These are phyloP conservation scores for Chiua virens DNA, from an alignment of 768 basidiomycete genomes.

Conservation along the genomic window DNA sequence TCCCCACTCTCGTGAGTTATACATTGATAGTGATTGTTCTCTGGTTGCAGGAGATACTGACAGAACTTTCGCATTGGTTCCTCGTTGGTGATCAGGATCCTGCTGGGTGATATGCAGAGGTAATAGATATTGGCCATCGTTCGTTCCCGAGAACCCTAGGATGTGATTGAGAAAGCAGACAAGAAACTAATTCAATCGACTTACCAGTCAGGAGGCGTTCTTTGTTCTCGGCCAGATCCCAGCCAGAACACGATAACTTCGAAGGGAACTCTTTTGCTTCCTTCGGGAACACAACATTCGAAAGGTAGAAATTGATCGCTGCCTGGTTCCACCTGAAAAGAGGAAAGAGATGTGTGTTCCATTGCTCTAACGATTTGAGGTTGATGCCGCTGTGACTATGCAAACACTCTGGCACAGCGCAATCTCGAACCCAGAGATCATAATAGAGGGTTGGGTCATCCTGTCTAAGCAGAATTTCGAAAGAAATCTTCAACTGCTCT, in stretches of 20 bases:
- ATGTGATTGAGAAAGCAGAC: background rate
- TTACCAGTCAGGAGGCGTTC: conserved; percentile 13
- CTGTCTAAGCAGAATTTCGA: conserved; percentile 26
- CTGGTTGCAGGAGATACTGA: conserved; percentile 29
- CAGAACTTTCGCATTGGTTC: conserved; percentile 47
- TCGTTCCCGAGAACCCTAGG: conserved; percentile 41
- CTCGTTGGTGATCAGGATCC: conserved; percentile 28
- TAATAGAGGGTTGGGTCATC: conserved; percentile 36
- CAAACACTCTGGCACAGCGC: conserved; percentile 21
- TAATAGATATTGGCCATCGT: conserved; percentile 39
- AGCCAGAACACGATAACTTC: conserved; percentile 35
- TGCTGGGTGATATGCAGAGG: conserved; percentile 34
- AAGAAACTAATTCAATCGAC: background rate
- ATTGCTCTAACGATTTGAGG: conserved; percentile 28
- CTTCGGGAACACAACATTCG: conserved; percentile 38
- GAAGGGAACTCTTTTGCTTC: conserved; percentile 36
- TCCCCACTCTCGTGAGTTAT: conserved; percentile 8
- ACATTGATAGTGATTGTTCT: conserved; percentile 20
- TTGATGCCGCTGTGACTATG: conserved; percentile 22
- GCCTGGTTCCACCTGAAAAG: conserved; percentile 28
- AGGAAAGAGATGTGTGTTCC: conserved; percentile 22
- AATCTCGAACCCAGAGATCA: conserved; percentile 28
- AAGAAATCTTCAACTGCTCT: conserved; percentile 29
- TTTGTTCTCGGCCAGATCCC: conserved; percentile 37
- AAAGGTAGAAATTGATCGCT: conserved; percentile 38